Evolutionary conservation across 768 basidiomycete genomes (phyloP).

Genomic region (Suillus clintonianus): DNA sequence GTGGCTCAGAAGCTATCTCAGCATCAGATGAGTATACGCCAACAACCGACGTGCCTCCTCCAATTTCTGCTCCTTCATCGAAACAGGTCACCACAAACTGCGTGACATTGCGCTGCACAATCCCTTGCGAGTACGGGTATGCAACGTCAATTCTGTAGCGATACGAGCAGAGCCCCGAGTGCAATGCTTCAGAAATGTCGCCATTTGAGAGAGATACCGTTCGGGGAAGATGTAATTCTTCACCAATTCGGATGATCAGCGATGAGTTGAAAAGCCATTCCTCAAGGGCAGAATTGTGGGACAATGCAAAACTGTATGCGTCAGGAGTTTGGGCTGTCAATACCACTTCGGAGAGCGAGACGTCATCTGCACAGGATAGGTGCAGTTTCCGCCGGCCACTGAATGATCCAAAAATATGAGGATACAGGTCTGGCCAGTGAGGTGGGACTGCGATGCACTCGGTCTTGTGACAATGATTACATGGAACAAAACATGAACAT

Average conservation of each 20-base stretch:
- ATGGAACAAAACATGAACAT: background rate
- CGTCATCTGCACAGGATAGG: slow-evolving; percentile 27
- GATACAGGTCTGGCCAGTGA: slow-evolving; percentile 40
- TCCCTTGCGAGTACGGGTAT: slow-evolving; percentile 77
- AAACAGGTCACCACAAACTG: slow-evolving; percentile 50
- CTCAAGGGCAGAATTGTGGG: slow-evolving; percentile 39
- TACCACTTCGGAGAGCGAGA: slow-evolving; percentile 52
- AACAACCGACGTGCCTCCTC: background rate
- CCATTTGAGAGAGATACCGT: slow-evolving; percentile 20
- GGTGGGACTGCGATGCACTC: slow-evolving; percentile 35
- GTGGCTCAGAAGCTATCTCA: slow-evolving; percentile 35
- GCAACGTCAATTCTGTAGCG: slow-evolving; percentile 57
- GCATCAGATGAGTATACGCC: slow-evolving; percentile 7
- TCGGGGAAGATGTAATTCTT: slow-evolving; percentile 34
- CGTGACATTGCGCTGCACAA: slow-evolving; percentile 48
- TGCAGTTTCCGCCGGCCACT: slow-evolving; percentile 1
- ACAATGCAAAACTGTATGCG: slow-evolving; percentile 47
- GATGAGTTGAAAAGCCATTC: slow-evolving; percentile 42
- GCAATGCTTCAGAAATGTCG: slow-evolving; percentile 9
- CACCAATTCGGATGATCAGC: slow-evolving; percentile 56
- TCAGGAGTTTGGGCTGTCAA: slow-evolving; percentile 50
- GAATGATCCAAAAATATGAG: slow-evolving; percentile 36
- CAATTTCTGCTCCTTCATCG: slow-evolving; percentile 10
- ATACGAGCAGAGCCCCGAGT: slow-evolving; percentile 21
- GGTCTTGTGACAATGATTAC: background rate